phyloP scores from a whole-genome alignment of 257 asterid genomes.

The Solanum clarkiae region DNA sequence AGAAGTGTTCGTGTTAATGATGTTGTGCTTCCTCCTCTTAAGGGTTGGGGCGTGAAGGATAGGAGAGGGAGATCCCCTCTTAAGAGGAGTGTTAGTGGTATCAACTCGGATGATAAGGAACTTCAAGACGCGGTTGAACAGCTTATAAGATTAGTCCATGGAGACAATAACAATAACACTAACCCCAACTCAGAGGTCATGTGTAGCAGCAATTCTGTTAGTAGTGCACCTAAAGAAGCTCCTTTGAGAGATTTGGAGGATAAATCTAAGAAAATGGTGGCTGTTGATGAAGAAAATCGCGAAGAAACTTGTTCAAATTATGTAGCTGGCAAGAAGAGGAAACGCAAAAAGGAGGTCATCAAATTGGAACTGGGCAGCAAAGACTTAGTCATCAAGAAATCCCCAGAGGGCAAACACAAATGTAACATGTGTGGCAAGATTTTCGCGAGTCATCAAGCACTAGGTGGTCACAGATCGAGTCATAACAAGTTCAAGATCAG shows the following conservation, averaged over 20 bases:
- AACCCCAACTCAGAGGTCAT: background rate
- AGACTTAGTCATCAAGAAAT: background rate
- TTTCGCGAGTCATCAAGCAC: conserved; percentile 27
- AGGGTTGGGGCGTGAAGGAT: conserved; percentile 18
- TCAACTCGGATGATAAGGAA: background rate
- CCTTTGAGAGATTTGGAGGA: background rate
- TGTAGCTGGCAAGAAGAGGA: background rate
- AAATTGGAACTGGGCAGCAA: background rate
- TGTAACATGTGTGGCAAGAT: conserved; percentile 18
- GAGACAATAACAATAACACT: background rate
- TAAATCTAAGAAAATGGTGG: background rate
- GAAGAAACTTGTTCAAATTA: background rate
- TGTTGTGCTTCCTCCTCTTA: background rate
- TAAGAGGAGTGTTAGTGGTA: background rate
- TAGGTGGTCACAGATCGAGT: conserved; percentile 57
- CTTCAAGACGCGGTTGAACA: conserved; percentile 4
- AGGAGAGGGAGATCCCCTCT: conserved; percentile 15
- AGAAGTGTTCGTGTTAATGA: background rate
- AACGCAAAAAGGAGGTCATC: background rate
- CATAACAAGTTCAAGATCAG: conserved; percentile 32
- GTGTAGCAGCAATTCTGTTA: background rate
- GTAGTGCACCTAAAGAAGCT: background rate
- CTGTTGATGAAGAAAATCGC: background rate
- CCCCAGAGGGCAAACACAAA: background rate
- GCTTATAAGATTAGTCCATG: conserved; percentile 7